Percentiles rank a stretch among this genome's conserved stretches.
Evolutionary conservation across 352 stramenopile genomes (phyloP).

Genomic region (Phytophthora europaea): DNA sequence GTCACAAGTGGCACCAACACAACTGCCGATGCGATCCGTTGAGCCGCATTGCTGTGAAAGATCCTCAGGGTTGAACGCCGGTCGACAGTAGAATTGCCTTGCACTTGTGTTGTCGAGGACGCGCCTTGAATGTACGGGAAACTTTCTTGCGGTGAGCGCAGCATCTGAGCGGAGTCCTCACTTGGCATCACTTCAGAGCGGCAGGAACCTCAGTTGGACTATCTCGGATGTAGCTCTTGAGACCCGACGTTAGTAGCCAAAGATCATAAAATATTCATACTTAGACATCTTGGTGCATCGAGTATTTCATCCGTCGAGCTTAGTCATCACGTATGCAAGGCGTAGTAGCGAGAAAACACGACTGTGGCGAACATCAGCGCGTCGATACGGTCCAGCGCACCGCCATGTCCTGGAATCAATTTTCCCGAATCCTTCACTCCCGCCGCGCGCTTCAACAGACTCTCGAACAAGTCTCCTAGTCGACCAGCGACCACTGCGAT

Average conservation of each 20-base stretch:
- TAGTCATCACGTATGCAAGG: slow-evolving; percentile 22
- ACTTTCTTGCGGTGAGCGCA: background rate
- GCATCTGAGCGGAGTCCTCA: background rate
- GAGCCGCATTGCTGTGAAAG: slow-evolving; percentile 46
- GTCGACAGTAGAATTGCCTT: background rate
- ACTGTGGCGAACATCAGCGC: slow-evolving; percentile 92
- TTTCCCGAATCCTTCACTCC: slow-evolving; percentile 95
- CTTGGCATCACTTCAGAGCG: background rate
- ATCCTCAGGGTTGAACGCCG: background rate
- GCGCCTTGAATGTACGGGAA: background rate
- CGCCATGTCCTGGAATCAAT: slow-evolving; percentile 95
- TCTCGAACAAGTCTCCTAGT: slow-evolving; percentile 95
- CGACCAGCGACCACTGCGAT: slow-evolving; percentile 93
- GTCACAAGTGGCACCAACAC: slow-evolving; percentile 59
- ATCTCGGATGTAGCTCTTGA: background rate
- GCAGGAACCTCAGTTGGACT: background rate
- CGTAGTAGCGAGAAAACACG: slow-evolving; percentile 64
- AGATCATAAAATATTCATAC: too few species aligned
- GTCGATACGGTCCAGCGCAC: slow-evolving; percentile 95
- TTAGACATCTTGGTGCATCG: background rate
- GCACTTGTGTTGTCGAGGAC: background rate
- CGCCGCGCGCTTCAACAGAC: slow-evolving; percentile 95
- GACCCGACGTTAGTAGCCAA: background rate
- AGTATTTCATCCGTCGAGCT: background rate
- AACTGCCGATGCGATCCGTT: slow-evolving; percentile 54